phyloP scores from a whole-genome alignment of 2,329 filamentous ascomycete genomes.

The Phaeosphaeriaceae sp. region DNA sequence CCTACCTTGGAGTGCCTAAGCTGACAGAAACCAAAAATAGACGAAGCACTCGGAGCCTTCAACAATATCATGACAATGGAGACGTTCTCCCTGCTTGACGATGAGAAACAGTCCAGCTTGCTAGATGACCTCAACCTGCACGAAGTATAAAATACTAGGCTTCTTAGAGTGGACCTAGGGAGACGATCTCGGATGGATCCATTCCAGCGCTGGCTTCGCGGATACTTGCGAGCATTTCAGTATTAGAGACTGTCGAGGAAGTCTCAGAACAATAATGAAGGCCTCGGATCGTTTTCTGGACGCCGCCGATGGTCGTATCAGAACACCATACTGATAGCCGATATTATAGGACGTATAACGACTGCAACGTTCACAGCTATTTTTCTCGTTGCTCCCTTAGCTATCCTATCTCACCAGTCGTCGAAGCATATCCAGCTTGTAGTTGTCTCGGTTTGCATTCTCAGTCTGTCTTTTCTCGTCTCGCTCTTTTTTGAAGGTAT shows the following conservation, averaged over 20 bases:
- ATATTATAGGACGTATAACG: conserved; percentile 21
- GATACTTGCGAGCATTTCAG: conserved; percentile 17
- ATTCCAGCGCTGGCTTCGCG: conserved; percentile 23
- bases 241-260: conserved; percentile 20
- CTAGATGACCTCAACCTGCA: conserved; percentile 33
- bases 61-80: conserved; percentile 35
- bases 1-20: neutral
- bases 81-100: conserved; percentile 30
- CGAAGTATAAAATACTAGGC: conserved; percentile 44
- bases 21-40: conserved; percentile 12
- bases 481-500: conserved; percentile 26
- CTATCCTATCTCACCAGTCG: conserved; percentile 22
- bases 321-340: conserved; percentile 28
- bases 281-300: conserved; percentile 7
- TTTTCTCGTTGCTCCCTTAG: conserved; percentile 26
- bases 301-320: conserved; percentile 22
- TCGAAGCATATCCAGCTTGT: conserved; percentile 18
- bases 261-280: conserved; percentile 9
- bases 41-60: conserved; percentile 27
- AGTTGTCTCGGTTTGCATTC: conserved; percentile 21
- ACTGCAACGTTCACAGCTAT: conserved; percentile 24
- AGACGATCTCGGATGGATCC: conserved; percentile 24
- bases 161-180: conserved; percentile 41
- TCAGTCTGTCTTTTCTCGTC: conserved; percentile 23
- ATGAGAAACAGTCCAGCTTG: conserved; percentile 22